Evolutionary conservation across 495 filamentous ascomycete species (phyloP).

Genomic region (Penicillium macrosclerotiorum): DNA sequence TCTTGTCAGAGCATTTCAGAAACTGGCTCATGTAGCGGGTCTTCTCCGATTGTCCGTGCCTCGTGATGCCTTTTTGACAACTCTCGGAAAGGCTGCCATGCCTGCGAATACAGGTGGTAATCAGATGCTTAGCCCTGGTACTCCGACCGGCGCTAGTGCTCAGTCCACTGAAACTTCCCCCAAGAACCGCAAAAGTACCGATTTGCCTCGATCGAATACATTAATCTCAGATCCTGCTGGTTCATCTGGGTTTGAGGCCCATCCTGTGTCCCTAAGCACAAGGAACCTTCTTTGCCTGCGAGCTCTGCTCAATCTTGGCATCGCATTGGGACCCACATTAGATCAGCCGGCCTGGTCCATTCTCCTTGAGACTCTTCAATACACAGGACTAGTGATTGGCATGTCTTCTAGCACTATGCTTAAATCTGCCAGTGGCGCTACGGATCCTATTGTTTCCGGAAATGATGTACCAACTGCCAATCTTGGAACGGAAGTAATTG

Average conservation of each 20-base stretch:
- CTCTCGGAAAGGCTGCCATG: slow-evolving; percentile 86
- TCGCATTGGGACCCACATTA: slow-evolving; percentile 86
- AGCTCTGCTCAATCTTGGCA: slow-evolving; percentile 89
- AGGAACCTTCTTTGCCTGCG: slow-evolving; percentile 87
- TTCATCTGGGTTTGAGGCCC: slow-evolving; percentile 19
- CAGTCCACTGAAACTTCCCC: slow-evolving; percentile 23
- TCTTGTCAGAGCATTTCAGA: slow-evolving; percentile 91
- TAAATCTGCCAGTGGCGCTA: slow-evolving; percentile 28
- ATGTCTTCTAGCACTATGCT: slow-evolving; percentile 41
- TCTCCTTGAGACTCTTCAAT: slow-evolving; percentile 83
- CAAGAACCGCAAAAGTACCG: slow-evolving; percentile 43
- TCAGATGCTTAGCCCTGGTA: slow-evolving; percentile 35
- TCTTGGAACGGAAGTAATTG: slow-evolving; percentile 73
- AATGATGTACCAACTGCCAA: slow-evolving; percentile 56
- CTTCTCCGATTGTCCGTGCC: slow-evolving; percentile 80
- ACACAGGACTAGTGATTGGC: slow-evolving; percentile 83
- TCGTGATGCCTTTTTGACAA: slow-evolving; percentile 91
- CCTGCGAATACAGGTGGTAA: slow-evolving; percentile 60
- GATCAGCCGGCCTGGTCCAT: slow-evolving; percentile 80
- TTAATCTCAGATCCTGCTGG: slow-evolving; percentile 20
- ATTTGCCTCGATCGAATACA: slow-evolving; percentile 17
- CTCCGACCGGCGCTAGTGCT: slow-evolving; percentile 10
- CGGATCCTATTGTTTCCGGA: slow-evolving; percentile 26
- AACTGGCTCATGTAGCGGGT: slow-evolving; percentile 92
- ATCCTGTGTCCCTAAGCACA: slow-evolving; percentile 64